Evolutionary conservation across 139 green algal species (phyloP).

Genomic region (Closterium sp.): DNA sequence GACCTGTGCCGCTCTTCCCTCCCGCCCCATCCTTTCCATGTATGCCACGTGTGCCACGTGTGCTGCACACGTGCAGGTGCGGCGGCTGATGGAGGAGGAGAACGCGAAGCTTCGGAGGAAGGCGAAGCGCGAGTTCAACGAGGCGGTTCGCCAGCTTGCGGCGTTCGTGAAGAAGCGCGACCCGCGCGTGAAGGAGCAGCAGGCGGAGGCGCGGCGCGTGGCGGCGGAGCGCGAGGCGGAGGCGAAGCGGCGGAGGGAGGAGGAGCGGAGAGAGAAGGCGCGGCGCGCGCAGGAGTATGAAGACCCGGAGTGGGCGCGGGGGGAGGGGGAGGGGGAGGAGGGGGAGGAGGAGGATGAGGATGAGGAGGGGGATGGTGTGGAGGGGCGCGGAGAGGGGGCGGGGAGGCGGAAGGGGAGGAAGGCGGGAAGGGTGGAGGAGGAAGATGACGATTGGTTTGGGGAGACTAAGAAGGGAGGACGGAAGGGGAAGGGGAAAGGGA

Average conservation of each 20-base stretch:
- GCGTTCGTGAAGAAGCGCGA: constrained; percentile 87
- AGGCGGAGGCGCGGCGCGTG: constrained; percentile 31
- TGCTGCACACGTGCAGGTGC: constrained; percentile 57
- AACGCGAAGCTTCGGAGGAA: constrained; percentile 71
- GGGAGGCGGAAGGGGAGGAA: constrained; percentile 8
- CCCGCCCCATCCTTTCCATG: background rate
- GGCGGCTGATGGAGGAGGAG: constrained; percentile 89
- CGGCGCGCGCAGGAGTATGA: constrained; percentile 8
- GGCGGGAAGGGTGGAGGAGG: constrained; percentile 52
- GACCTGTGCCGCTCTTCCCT: background rate
- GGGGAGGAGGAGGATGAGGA: constrained; percentile 47
- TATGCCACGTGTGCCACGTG: background rate
- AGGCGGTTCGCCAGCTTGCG: constrained; percentile 77
- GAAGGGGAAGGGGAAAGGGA: background rate
- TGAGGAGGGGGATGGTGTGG: constrained; percentile 51
- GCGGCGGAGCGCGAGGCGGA: constrained; percentile 43
- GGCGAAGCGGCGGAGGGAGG: constrained; percentile 47
- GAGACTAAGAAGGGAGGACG: background rate
- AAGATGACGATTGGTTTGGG: constrained; percentile 22
- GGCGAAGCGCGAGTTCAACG: constrained; percentile 70
- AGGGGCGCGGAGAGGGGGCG: background rate
- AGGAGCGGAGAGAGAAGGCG: constrained; percentile 43
- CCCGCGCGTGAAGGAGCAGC: constrained; percentile 66
- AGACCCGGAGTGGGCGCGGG: constrained; percentile 32
- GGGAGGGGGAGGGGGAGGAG: background rate